Base-by-base conservation (phyloP, 2,329 filamentous ascomycete genomes). In the Xylariaceae sp. region DNA sequence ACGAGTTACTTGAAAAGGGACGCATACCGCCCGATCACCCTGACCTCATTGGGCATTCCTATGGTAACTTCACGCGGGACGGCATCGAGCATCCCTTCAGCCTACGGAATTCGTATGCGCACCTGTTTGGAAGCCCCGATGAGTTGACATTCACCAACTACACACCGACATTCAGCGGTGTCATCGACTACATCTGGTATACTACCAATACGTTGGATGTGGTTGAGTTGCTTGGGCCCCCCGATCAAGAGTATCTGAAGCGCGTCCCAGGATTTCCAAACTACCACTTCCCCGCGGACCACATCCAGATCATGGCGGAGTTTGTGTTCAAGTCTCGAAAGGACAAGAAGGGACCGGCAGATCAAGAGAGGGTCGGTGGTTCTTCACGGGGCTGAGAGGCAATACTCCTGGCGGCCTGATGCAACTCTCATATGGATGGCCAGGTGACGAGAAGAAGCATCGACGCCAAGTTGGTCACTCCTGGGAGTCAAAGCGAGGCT, bases 181-280 rank as follows among this genome's bases (percentile, higher is more conserved):
- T 93, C 37, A 83, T 98, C 46, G 92, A 98, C 58, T 95, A 96
- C 60, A 87, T 98, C 51, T 96, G 89, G 88, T 98, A 94, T 62
- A 89, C 88, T 36, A 90, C 87, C 37, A 94, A 92, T 59, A 79
- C 83, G 15, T 68, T 95, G 28, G 84, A 92, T 54, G 83, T 93
- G 16, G 80, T 86, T 13, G 83, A 83, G 33, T 62, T 95, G 33
- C 77, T 95, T 4, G 89, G 89, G 19, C 83, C 90, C 27, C 85
- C 93, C 3, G 89, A 95, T 56, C 75, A 80, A 43, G 76, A 85
- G 18, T 92, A 94, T 56, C 76, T 94, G 37, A 82, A 85, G 58
- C 76, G 81, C 33, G 86, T 95, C 17, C 88, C 89, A 3, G 88
- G 88, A 0, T 94, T 94, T 62, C 89, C 89, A 14, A 89, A 92